Percentiles rank a stretch among this genome's conserved stretches.
phyloP scores from a whole-genome alignment of 1,139 yeast genomes.

The Kodamaea ohmeri region DNA sequence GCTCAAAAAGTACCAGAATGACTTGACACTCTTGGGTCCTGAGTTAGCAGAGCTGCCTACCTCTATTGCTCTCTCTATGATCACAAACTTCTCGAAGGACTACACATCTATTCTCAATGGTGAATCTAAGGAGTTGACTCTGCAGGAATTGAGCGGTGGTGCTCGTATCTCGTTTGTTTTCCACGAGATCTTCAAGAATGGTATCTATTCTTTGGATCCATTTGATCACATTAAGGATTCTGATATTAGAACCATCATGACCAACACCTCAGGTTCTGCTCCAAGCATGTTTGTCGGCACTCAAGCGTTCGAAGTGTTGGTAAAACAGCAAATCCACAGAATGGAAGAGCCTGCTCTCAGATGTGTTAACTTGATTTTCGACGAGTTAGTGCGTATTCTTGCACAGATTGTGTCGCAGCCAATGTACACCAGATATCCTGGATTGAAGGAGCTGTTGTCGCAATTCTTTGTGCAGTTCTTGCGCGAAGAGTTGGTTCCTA shows the following conservation, averaged over 20 bases:
- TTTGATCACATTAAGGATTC: constrained; percentile 96
- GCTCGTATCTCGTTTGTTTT: constrained; percentile 97
- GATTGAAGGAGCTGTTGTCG: constrained; percentile 80
- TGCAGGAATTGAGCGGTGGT: constrained; percentile 90
- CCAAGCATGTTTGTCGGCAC: constrained; percentile 98
- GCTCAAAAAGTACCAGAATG: constrained; percentile 78
- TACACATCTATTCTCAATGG: constrained; percentile 91
- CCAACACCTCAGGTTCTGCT: constrained; percentile 94
- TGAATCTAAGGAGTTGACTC: constrained; percentile 83
- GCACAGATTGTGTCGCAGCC: constrained; percentile 82
- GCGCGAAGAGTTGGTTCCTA: constrained; percentile 78
- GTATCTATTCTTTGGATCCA: constrained; percentile 90
- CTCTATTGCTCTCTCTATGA: constrained; percentile 83
- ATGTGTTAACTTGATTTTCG: constrained; percentile 88
- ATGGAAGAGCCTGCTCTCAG: constrained; percentile 92
- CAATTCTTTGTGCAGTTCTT: constrained; percentile 77
- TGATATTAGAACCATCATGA: constrained; percentile 96
- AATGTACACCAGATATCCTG: constrained; percentile 85
- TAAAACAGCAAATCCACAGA: constrained; percentile 89
- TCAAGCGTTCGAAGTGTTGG: constrained; percentile 94
- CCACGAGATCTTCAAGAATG: constrained; percentile 93
- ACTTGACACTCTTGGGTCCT: constrained; percentile 76
- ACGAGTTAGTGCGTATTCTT: constrained; percentile 87
- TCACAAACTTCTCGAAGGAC: constrained; percentile 90
- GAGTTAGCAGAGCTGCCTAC: constrained; percentile 85